Percentiles rank a stretch among this genome's conserved stretches.
Evolutionary conservation across 2,329 filamentous ascomycete genomes (phyloP).

Genomic region (Setomelanomma holmii): DNA sequence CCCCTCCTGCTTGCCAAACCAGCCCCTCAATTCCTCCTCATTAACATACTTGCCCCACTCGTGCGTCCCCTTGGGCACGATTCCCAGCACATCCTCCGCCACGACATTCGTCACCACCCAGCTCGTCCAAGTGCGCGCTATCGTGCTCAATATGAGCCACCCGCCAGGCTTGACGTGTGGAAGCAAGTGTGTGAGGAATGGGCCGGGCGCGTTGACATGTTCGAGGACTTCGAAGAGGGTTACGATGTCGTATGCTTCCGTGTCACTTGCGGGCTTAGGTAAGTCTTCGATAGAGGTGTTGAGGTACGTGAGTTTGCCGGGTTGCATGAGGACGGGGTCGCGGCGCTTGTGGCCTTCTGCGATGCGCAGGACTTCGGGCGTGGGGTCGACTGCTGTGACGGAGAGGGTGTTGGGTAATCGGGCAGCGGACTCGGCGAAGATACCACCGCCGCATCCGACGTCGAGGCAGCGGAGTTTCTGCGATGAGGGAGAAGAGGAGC

Average conservation of each 20-base stretch:
- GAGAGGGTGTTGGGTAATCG: slow-evolving; percentile 67
- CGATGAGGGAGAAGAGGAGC: slow-evolving; percentile 43
- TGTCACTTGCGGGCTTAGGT: slow-evolving; percentile 33
- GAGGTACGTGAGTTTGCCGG: slow-evolving; percentile 69
- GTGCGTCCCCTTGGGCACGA: slow-evolving; percentile 92
- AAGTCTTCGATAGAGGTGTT: slow-evolving; percentile 80
- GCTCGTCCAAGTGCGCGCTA: slow-evolving; percentile 85
- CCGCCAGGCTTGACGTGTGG: slow-evolving; percentile 86
- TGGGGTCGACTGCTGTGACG: slow-evolving; percentile 82
- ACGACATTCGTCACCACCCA: slow-evolving; percentile 93
- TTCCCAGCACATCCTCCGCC: slow-evolving; percentile 84
- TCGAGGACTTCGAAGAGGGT: slow-evolving; percentile 95
- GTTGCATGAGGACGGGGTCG: slow-evolving; percentile 71
- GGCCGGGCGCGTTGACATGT: slow-evolving; percentile 78
- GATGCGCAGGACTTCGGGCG: slow-evolving; percentile 73
- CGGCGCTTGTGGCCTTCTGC: slow-evolving; percentile 76
- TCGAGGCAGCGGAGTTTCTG: slow-evolving; percentile 76
- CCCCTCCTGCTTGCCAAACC: slow-evolving; percentile 52
- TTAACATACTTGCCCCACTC: slow-evolving; percentile 98
- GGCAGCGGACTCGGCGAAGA: slow-evolving; percentile 89
- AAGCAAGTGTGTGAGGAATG: slow-evolving; percentile 75
- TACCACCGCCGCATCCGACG: slow-evolving; percentile 93
- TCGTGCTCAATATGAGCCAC: slow-evolving; percentile 92
- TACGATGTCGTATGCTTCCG: slow-evolving; percentile 74
- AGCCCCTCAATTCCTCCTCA: slow-evolving; percentile 71